Conservation (phyloP, 768 basidiomycete genomes). For the Mycena rosella region DNA sequence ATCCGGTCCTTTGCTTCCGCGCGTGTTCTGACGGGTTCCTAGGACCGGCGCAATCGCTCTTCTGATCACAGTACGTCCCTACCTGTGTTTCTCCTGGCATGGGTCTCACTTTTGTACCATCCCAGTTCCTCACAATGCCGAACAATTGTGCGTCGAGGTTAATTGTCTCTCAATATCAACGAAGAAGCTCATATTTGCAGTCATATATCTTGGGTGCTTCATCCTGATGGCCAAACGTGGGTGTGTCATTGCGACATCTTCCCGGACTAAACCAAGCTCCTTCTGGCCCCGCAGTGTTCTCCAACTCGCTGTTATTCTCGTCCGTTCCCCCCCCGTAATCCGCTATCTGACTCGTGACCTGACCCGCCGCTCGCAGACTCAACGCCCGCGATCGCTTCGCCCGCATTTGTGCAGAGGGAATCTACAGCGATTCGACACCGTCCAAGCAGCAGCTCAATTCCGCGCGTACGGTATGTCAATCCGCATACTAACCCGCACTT, state of each 20-base stretch:
- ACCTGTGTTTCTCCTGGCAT: no score
- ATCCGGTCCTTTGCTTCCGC: not conserved
- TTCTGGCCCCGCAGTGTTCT: constrained; percentile 10
- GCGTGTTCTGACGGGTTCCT: not conserved
- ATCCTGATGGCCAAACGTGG: constrained; percentile 13
- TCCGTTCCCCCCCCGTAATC: not conserved
- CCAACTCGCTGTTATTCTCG: constrained; percentile 24
- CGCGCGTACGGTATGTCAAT: no score
- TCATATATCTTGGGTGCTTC: constrained; percentile 10
- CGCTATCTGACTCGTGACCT: not conserved
- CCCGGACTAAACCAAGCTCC: not conserved
- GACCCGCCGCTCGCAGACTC: not conserved
- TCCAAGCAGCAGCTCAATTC: not conserved
- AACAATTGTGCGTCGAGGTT: constrained; percentile 6
- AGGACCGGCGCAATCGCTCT: constrained; percentile 12
- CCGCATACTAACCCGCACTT: no score
- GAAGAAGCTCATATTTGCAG: not conserved
- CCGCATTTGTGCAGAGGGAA: constrained; percentile 6
- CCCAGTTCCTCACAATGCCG: constrained; percentile 19
- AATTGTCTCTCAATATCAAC: no score
- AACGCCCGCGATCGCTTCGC: constrained; percentile 17
- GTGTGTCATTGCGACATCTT: not conserved
- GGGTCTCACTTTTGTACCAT: no score
- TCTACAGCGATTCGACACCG: not conserved
- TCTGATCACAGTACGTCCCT: not conserved